A percentile compares a stretch with the other conserved stretches of the same genome.
phyloP scores from a whole-genome alignment of 768 basidiomycete species.

The Leccinum fibrillosum region DNA sequence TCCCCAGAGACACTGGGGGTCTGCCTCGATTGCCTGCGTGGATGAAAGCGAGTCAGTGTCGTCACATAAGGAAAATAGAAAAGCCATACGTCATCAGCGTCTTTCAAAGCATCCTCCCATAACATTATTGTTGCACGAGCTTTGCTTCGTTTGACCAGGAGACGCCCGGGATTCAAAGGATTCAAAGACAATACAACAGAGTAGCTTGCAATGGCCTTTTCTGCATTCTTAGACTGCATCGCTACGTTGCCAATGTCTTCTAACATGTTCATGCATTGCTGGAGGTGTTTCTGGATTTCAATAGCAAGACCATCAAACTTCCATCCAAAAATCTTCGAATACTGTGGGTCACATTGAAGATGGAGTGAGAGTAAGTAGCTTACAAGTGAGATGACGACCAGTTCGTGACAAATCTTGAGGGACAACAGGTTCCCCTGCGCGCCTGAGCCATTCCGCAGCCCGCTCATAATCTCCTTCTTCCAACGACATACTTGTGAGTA shows the following conservation, averaged over 20 bases:
- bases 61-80: too few species aligned
- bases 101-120: constrained; percentile 7
- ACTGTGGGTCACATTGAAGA: neutral
- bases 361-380: neutral
- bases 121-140: neutral
- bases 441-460: neutral
- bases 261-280: neutral
- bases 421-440: too few species aligned
- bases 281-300: neutral
- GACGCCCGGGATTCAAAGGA: neutral
- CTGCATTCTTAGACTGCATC: neutral
- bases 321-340: constrained; percentile 10
- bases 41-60: neutral
- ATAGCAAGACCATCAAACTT: neutral
- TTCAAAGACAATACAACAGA: neutral
- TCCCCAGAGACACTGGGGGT: neutral
- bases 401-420: neutral
- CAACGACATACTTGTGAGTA: neutral
- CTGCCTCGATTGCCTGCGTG: neutral
- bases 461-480: neutral
- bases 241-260: constrained; percentile 1
- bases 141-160: constrained; percentile 10
- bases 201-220: neutral
- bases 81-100: neutral
- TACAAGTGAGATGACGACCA: constrained; percentile 9